Base-by-base conservation (phyloP, 1,284 basidiomycete genomes). In the Apiotrichum brassicae region DNA sequence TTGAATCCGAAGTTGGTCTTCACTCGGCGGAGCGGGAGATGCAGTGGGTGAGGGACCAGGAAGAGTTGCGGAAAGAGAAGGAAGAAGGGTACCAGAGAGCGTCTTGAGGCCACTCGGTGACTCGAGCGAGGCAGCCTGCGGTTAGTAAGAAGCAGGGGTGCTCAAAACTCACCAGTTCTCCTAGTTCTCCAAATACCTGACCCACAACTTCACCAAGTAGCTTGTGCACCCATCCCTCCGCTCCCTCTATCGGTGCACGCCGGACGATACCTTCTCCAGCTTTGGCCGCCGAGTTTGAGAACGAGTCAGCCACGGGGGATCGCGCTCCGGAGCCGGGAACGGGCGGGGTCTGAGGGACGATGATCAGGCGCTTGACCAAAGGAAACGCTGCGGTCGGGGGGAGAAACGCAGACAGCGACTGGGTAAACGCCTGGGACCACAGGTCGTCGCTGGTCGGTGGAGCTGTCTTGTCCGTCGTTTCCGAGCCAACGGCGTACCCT, bases 121-220 rank as follows among this genome's bases (percentile, higher is more conserved):
- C 47, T 76, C 75, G 2, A 76, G 52, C 0, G 69, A 64, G 5
- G 68, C 61, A 1, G 70, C 71, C 74, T 75, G 34, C 3, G 19
- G 32, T 24, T 26, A 23, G 18, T 22, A 19, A 20, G 9, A 38
- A 18, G 18, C 19, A 30, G 6, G 8, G 6, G 14, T 6, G 4
- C 12, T 19, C 4, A 18, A 6, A 14, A 59, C 72, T 43, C 46
- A 72, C 73, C 76, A 92, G 70, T 36, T 81, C 79, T 28, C 87
- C 85, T 57, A 94, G 84, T 66, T 89, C 87, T 28, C 81, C 81
- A 25, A 94, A 76, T 39, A 93, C 82, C 54, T 85, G 82, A 28
- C 89, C 89, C 56, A 88, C 88, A 18, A 93, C 74, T 63, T 89
- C 87, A 14, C 87, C 87, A 40, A 94, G 73, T 24, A 93, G 73